These are phyloP conservation scores for Chamaecyparis obtusa DNA, from an alignment of 75 land plant species.

Conservation along the genomic window DNA sequence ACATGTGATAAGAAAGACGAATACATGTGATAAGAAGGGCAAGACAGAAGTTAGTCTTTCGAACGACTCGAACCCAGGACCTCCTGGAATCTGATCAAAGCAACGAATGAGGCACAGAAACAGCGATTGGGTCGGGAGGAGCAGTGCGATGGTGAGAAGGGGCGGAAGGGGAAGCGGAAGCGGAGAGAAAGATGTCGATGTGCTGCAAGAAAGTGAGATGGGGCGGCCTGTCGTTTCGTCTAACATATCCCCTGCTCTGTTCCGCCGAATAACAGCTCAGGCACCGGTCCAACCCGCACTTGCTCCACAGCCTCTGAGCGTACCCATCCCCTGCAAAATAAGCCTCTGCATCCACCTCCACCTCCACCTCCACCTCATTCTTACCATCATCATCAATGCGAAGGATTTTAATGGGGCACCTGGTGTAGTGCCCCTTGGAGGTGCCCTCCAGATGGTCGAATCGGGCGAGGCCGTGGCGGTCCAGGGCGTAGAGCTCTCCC, in stretches of 20 bases:
- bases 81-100: too few relatives aligned
- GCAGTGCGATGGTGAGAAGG: neutral
- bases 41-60: too few relatives aligned
- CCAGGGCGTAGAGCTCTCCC: constrained; percentile 89
- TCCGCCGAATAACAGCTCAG: constrained; percentile 39
- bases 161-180: too few relatives aligned
- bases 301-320: constrained; percentile 53
- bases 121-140: too few relatives aligned
- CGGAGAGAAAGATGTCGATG: constrained; percentile 32
- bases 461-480: constrained; percentile 38
- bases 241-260: constrained; percentile 64
- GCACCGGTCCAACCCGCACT: constrained; percentile 34
- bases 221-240: constrained; percentile 60
- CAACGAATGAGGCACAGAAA: too few relatives aligned
- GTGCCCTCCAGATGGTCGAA: constrained; percentile 87
- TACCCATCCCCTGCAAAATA: constrained; percentile 50
- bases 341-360: constrained; percentile 39
- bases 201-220: constrained; percentile 65
- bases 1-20: too few relatives aligned
- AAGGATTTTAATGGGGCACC: constrained; percentile 44
- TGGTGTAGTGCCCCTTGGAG: constrained; percentile 65
- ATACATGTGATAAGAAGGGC: too few relatives aligned
- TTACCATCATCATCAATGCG: neutral
- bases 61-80: too few relatives aligned
- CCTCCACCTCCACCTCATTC: constrained; percentile 20